A percentile compares a stretch with the other conserved stretches of the same genome.
These are phyloP conservation scores for Yarrowia sp. DNA, from an alignment of 805 yeast genomes.

Conservation along the genomic window DNA sequence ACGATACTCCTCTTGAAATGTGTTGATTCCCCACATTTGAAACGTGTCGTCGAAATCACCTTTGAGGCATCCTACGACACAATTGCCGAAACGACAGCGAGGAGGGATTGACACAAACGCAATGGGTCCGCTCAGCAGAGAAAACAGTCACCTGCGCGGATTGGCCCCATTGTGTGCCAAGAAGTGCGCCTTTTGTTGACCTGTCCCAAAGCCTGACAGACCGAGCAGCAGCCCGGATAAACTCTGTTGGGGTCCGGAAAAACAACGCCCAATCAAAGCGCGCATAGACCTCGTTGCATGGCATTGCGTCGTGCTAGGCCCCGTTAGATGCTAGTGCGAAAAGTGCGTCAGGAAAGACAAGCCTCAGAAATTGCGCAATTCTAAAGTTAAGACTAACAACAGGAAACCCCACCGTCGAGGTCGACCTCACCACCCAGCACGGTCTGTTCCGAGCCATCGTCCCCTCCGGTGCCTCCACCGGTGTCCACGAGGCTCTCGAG, in stretches of 20 bases:
- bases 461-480: constrained; percentile 99
- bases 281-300: constrained; percentile 16
- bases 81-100: not conserved
- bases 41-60: not conserved
- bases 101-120: not conserved
- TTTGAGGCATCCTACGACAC: too few species aligned
- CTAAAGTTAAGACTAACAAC: not conserved
- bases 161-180: not conserved
- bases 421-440: constrained; percentile 86
- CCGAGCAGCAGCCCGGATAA: not conserved
- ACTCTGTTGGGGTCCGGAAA: constrained; percentile 24
- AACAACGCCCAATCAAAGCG: constrained; percentile 11
- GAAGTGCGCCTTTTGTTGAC: not conserved
- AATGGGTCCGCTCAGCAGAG: too few species aligned
- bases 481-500: constrained; percentile 97
- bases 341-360: too few species aligned
- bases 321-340: not conserved
- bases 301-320: not conserved
- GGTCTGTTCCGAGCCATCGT: constrained; percentile 97
- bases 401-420: constrained; percentile 97
- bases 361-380: not conserved
- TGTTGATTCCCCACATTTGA: not conserved
- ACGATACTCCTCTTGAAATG: too few species aligned
- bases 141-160: too few species aligned
- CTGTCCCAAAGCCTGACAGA: too few species aligned